Evolutionary conservation across 2,329 filamentous ascomycete genomes (phyloP).

Genomic region (Gaeumannomyces tritici): DNA sequence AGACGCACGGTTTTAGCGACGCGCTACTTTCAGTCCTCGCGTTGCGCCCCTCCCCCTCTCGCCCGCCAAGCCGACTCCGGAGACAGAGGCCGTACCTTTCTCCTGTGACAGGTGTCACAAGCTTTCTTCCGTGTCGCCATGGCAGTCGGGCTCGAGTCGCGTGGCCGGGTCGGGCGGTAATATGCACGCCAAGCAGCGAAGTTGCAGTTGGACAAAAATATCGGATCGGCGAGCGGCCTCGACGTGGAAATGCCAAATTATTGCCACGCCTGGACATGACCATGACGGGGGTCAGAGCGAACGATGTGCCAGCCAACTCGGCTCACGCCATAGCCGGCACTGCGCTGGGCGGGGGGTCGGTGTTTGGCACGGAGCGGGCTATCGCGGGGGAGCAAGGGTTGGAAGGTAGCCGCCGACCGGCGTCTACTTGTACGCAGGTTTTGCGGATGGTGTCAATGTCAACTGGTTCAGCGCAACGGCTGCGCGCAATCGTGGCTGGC

Average conservation of each 20-base stretch:
- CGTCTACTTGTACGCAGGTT: background rate
- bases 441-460: background rate
- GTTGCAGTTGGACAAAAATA: background rate
- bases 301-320: background rate
- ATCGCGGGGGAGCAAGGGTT: too few relatives aligned
- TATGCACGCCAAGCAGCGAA: background rate
- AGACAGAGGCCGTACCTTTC: slow-evolving; percentile 5
- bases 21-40: background rate
- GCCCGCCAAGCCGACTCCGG: background rate
- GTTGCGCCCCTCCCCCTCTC: background rate
- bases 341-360: too few relatives aligned
- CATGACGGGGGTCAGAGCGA: background rate
- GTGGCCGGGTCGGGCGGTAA: background rate
- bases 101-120: slow-evolving; percentile 10
- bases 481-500: background rate
- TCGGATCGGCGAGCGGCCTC: background rate
- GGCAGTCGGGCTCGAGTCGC: background rate
- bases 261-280: background rate
- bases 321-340: background rate
- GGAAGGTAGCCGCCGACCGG: too few relatives aligned
- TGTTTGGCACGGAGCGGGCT: too few relatives aligned
- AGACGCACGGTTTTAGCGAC: background rate
- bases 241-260: background rate
- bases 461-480: too few relatives aligned
- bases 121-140: slow-evolving; percentile 6